phyloP scores from a whole-genome alignment of 805 yeast genomes.

The Lachancea cidri region DNA sequence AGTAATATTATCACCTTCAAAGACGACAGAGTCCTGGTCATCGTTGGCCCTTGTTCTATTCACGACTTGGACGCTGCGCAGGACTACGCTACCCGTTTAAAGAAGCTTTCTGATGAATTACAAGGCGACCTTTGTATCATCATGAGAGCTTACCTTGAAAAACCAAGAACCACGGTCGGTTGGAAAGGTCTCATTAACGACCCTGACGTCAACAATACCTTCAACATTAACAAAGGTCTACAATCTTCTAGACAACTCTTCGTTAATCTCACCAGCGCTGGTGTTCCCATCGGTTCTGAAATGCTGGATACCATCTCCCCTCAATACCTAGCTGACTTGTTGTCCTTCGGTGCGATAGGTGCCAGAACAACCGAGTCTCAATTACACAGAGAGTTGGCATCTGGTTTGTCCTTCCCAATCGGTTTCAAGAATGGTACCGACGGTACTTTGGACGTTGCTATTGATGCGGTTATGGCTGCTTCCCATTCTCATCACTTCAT shows the following conservation, averaged over 20 bases:
- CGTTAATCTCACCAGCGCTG: conserved; percentile 69
- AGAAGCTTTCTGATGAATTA: conserved; percentile 62
- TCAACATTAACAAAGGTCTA: conserved; percentile 92
- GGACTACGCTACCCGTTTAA: conserved; percentile 74
- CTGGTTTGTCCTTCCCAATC: conserved; percentile 97
- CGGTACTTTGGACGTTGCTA: conserved; percentile 86
- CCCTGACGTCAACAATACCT: conserved; percentile 89
- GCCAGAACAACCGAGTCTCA: conserved; percentile 99
- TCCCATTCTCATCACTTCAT: conserved; percentile 89
- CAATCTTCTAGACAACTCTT: conserved; percentile 82
- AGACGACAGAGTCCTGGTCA: conserved; percentile 79
- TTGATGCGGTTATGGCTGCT: conserved; percentile 93
- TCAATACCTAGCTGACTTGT: conserved; percentile 84
- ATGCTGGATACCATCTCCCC: conserved; percentile 98
- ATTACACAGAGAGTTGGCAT: conserved; percentile 93
- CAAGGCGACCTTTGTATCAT: conserved; percentile 72
- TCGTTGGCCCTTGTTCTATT: conserved; percentile 96
- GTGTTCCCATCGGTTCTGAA: conserved; percentile 92
- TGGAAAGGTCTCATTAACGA: conserved; percentile 98
- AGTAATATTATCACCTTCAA: conserved; percentile 64
- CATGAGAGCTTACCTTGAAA: conserved; percentile 97
- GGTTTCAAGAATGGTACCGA: conserved; percentile 99
- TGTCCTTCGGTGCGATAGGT: conserved; percentile 96
- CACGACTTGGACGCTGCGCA: conserved; percentile 88
- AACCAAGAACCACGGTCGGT: conserved; percentile 98